Base-by-base conservation (phyloP, 257 asterid genomes). In the Striga asiatica region DNA sequence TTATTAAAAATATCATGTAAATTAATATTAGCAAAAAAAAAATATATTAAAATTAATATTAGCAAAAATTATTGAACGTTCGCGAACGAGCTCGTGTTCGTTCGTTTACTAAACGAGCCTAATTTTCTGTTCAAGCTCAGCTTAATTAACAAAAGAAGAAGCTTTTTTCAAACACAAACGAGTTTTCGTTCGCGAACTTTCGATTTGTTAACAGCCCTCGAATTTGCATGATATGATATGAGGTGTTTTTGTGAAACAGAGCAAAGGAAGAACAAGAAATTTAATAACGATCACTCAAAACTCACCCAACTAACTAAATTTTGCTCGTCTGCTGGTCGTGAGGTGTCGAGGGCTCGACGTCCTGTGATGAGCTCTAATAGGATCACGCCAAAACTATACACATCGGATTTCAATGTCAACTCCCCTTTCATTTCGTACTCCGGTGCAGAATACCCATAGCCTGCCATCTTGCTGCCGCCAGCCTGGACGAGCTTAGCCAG, bases 361-460 rank as follows among this genome's bases (percentile, higher is more conserved):
- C 94, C 94, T 2, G 94, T 69, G 66, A 83, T 78, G 57, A 83
- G 83, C 74, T 78, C 94, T 0, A 83, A 67, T 17, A 83, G 68
- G 66, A 83, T 66, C 5, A 83, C 82, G 11, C 94, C 94, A 37
- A 81, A 83, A 56, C 82, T 76, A 45, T 83, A 83, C 2, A 81
- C 87, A 34, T 83, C 94, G 0, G 89, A 83, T 58, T 81, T 83
- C 17, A 69, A 13, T 1, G 94, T 70, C 18, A 81, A 50, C 39
- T 81, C 89, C 2, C 94, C 87, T 1, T 54, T 50, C 45, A 66
- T 76, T 66, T 76, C 84, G 24, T 71, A 83, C 48, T 83, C 94
- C 0, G 94, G 94, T 8, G 94, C 94, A 50, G 67, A 60, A 25
- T 83, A 76, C 53, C 89, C 94, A 20, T 69, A 63, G 5, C 71